A percentile compares a stretch with the other conserved stretches of the same genome.
Conservation (phyloP, 768 basidiomycete species). For the Hericium rajendrae region DNA sequence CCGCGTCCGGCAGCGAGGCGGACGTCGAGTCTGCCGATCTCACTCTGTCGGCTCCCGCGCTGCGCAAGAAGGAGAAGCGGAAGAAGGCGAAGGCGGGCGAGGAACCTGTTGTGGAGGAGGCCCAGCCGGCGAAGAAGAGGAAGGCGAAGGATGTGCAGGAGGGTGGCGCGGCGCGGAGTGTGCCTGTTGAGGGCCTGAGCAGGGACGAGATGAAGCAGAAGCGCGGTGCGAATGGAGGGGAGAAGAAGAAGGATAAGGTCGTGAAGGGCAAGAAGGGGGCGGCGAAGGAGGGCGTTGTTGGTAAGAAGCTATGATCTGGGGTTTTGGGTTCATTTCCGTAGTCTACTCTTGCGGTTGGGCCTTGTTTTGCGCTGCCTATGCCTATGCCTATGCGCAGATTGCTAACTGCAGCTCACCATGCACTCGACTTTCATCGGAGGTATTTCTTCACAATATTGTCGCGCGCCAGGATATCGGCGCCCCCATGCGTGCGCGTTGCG, state of each 20-base stretch:
- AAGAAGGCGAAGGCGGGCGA: constrained; percentile 2
- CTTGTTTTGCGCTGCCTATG: too few species aligned
- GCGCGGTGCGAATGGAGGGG: background rate
- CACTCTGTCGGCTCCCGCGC: background rate
- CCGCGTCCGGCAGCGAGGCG: constrained; percentile 3
- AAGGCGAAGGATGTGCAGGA: background rate
- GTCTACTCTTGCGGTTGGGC: too few species aligned
- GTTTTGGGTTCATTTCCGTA: too few species aligned
- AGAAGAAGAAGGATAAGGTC: background rate
- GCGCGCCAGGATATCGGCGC: too few species aligned
- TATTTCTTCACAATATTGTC: too few species aligned
- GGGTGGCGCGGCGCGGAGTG: background rate
- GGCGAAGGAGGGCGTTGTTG: background rate
- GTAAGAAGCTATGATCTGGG: background rate
- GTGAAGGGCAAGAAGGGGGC: background rate
- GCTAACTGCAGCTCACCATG: too few species aligned
- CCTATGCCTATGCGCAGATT: too few species aligned
- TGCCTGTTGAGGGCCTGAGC: background rate
- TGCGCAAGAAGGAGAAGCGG: constrained; percentile 5
- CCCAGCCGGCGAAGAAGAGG: background rate
- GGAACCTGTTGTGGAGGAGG: background rate
- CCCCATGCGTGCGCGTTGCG: too few species aligned
- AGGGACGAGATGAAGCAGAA: background rate
- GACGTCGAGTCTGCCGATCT: constrained; percentile 2
- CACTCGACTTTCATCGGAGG: too few species aligned